phyloP scores from a whole-genome alignment of 768 basidiomycete species.

The Leccinum longicurvipes region DNA sequence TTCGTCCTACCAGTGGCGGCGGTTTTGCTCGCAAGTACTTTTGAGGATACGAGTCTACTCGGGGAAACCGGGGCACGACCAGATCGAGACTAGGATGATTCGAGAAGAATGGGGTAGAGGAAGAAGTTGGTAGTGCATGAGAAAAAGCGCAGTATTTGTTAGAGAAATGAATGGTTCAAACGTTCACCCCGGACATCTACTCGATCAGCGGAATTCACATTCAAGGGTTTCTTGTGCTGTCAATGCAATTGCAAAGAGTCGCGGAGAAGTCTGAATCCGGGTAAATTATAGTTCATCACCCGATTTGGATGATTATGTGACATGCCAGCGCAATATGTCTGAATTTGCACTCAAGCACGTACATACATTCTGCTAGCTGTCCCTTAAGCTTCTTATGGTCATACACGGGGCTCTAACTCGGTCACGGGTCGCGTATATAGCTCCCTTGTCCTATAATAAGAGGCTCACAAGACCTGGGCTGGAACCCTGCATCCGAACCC shows the following conservation, averaged over 20 bases:
- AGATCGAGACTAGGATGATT: neutral
- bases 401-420: neutral
- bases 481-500: neutral
- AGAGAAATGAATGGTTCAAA: neutral
- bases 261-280: neutral
- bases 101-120: neutral
- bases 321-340: neutral
- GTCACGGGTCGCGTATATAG: neutral
- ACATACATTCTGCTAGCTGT: neutral
- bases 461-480: neutral
- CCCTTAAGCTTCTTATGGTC: neutral
- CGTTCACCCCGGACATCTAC: neutral
- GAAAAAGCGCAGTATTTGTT: neutral
- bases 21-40: neutral
- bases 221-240: too few relatives aligned
- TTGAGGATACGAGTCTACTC: neutral
- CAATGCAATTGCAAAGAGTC: neutral
- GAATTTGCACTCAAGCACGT: neutral
- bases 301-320: neutral
- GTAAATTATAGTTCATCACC: neutral
- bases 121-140: neutral
- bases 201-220: too few relatives aligned
- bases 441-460: constrained; percentile 3
- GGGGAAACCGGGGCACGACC: neutral
- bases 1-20: neutral